Evolutionary conservation across 768 basidiomycete genomes (phyloP).

Genomic region (Solioccasus polychromus): DNA sequence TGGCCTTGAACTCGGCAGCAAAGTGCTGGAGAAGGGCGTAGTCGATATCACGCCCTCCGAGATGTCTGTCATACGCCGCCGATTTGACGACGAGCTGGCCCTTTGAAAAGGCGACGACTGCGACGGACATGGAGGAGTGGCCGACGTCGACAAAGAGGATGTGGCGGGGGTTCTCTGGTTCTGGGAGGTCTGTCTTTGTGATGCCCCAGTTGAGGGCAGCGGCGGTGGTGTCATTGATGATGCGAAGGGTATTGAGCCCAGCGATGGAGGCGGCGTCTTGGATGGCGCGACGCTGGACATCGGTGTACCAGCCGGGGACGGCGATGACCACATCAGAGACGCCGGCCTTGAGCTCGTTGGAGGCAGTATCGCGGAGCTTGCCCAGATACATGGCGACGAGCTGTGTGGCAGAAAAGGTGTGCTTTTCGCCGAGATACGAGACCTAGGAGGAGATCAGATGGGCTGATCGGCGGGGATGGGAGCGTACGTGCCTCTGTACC

Average conservation of each 20-base stretch:
- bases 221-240: constrained; percentile 97
- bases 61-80: constrained; percentile 88
- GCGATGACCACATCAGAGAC: constrained; percentile 94
- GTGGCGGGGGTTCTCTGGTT: constrained; percentile 74
- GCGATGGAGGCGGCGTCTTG: constrained; percentile 89
- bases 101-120: constrained; percentile 92
- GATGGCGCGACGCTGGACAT: constrained; percentile 85
- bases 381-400: constrained; percentile 88
- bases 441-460: constrained; percentile 51
- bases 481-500: constrained; percentile 74
- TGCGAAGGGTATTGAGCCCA: constrained; percentile 84
- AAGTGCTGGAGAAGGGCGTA: constrained; percentile 87
- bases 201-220: constrained; percentile 97
- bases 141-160: constrained; percentile 96
- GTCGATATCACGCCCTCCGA: constrained; percentile 97
- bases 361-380: constrained; percentile 85
- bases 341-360: constrained; percentile 78
- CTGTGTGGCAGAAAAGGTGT: constrained; percentile 83
- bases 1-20: constrained; percentile 86
- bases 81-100: constrained; percentile 85
- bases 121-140: constrained; percentile 84
- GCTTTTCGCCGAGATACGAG: constrained; percentile 79
- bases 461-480: not conserved
- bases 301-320: constrained; percentile 96
- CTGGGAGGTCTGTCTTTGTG: constrained; percentile 95